Conservation (phyloP, 2,329 filamentous ascomycete species). For the Chaetomiaceae sp. region DNA sequence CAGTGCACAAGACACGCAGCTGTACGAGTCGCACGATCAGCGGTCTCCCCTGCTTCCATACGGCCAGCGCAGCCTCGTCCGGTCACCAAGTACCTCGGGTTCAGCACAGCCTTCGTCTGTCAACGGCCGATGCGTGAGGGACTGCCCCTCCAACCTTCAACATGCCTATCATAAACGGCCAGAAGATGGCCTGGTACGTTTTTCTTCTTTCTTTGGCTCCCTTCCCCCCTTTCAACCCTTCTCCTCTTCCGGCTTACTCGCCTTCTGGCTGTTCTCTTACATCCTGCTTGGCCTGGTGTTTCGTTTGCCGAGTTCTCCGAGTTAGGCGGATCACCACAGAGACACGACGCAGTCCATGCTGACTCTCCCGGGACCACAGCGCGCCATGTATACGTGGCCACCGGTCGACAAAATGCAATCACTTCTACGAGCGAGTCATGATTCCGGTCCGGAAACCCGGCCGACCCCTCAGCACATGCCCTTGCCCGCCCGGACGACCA, state of each 20-base stretch:
- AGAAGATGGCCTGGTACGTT: conserved; percentile 70
- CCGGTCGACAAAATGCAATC: conserved; percentile 70
- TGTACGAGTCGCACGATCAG: conserved; percentile 6
- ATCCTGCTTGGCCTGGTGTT: no score
- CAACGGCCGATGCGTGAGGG: conserved; percentile 7
- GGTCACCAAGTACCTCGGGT: background rate
- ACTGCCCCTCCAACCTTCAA: conserved; percentile 25
- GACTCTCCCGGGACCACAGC: conserved; percentile 37
- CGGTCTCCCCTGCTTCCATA: background rate
- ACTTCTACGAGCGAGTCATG: conserved; percentile 63
- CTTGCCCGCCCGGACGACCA: conserved; percentile 57
- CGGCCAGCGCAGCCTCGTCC: background rate
- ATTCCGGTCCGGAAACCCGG: conserved; percentile 69
- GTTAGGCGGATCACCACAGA: background rate
- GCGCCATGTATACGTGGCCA: conserved; percentile 73
- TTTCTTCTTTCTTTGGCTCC: background rate
- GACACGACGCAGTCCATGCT: conserved; percentile 8
- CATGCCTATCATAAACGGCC: conserved; percentile 66
- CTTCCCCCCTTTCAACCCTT: background rate
- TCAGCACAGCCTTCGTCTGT: background rate
- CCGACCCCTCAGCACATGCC: conserved; percentile 64
- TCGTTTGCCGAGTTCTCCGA: no score
- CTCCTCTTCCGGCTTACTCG: background rate
- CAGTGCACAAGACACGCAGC: conserved; percentile 1
- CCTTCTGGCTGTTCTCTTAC: background rate